Base-by-base conservation (phyloP, 2,329 filamentous ascomycete genomes). In the Talaromyces sp. region DNA sequence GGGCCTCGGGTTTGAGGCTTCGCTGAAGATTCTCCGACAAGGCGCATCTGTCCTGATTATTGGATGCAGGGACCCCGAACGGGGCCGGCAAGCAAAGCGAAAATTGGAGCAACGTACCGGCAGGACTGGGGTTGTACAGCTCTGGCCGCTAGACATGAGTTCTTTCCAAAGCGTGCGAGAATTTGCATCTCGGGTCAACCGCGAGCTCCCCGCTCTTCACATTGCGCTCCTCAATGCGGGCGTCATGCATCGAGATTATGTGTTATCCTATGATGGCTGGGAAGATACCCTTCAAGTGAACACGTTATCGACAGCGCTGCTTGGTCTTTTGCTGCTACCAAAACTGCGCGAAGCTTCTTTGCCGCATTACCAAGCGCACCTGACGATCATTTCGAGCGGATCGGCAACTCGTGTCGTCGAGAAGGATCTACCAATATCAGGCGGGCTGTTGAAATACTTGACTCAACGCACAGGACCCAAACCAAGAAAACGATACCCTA, bases 211-310 rank as follows among this genome's bases (percentile, higher is more conserved):
- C 6, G 51, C 17, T 35, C 66, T 83, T 6, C 78, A 83, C 61
- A 72, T 79, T 19, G 79, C 72, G 2, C 63, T 81, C 1, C 68
- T 81, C 2, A 80, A 80, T 60, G 78, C 78, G 0, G 79, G 78
- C n/a, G 56, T 78, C 5, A 75, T 75, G 62, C 73, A 74, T 52
- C 68, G 72, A 14, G 66, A 71, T 24, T 79, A 75, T 62, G 63
- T 61, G 2, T 59, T 66, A 1, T 75, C 75, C 0, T 54, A 69
- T 1, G 77, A 80, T 32, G 81, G 79, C 6, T 83, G 77, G 73
- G 81, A 84, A 61, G 72, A 78, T 57, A 80, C 77, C 1, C 63
- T 87, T 11, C 83, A 87, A 67, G 80, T 85, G 64, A 86, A 87
- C 66, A 75, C 80, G 1, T 70, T 87, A 1, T 83, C 83, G 2